These are phyloP conservation scores for Blastobotrys robertii DNA, from an alignment of 805 yeast genomes.

Conservation along the genomic window DNA sequence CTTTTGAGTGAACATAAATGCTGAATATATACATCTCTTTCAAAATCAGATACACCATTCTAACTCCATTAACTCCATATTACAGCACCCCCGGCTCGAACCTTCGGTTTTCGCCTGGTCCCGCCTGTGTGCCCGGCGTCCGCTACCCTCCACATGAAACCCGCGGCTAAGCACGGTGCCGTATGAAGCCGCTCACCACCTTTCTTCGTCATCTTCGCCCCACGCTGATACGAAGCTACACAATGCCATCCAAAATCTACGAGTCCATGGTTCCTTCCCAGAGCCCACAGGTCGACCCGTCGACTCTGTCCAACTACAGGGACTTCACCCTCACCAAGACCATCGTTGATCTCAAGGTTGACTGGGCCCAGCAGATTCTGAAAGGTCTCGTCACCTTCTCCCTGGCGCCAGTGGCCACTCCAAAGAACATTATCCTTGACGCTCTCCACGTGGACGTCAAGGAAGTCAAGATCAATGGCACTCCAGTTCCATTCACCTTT, in stretches of 20 bases:
- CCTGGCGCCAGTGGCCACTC: slow-evolving; percentile 25
- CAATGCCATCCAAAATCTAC: slow-evolving; percentile 8
- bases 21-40: too few relatives aligned
- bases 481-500: slow-evolving; percentile 5
- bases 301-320: slow-evolving; percentile 67
- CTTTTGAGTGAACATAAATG: too few relatives aligned
- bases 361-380: slow-evolving; percentile 44
- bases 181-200: too few relatives aligned
- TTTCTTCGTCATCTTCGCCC: too few relatives aligned
- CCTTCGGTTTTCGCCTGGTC: too few relatives aligned
- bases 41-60: too few relatives aligned
- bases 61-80: too few relatives aligned
- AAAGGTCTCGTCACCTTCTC: slow-evolving; percentile 46
- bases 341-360: slow-evolving; percentile 40
- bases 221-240: neutral
- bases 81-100: too few relatives aligned
- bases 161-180: too few relatives aligned
- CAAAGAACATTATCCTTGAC: slow-evolving; percentile 46
- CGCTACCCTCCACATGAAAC: too few relatives aligned
- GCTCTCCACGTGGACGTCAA: slow-evolving; percentile 50
- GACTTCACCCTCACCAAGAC: slow-evolving; percentile 45
- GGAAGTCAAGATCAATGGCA: slow-evolving; percentile 35
- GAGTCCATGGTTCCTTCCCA: slow-evolving; percentile 7
- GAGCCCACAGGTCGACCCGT: slow-evolving; percentile 44
- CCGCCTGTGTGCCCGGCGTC: too few relatives aligned